These are phyloP conservation scores for Rhodotorula glutinis DNA, from an alignment of 1,284 basidiomycete species.

Conservation along the genomic window DNA sequence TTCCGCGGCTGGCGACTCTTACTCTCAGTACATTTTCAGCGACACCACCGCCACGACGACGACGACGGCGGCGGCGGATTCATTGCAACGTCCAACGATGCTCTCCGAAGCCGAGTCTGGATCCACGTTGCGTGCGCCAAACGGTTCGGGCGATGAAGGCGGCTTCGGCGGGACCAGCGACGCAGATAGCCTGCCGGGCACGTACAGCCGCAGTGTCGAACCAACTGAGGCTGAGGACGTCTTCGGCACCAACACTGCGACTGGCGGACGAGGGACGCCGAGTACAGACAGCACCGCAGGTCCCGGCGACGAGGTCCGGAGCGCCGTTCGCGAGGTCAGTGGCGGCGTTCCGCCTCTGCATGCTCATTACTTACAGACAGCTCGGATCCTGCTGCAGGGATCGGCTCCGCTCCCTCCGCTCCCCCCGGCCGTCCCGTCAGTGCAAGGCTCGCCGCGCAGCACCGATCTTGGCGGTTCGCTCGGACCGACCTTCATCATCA, in stretches of 20 bases:
- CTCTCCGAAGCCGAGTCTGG: neutral
- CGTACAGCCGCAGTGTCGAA: conserved; percentile 31
- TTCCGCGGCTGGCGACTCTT: neutral
- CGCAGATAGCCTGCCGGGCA: conserved; percentile 30
- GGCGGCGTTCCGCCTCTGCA: neutral
- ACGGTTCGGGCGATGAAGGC: conserved; percentile 21
- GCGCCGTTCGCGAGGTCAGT: conserved; percentile 9
- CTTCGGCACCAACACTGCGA: neutral
- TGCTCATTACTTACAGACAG: no score
- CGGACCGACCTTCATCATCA: conserved; percentile 61
- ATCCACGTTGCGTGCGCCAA: conserved; percentile 23
- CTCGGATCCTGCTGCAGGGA: neutral
- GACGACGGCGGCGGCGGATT: neutral
- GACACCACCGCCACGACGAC: neutral
- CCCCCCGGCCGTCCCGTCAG: conserved; percentile 1
- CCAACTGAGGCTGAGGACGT: conserved; percentile 17
- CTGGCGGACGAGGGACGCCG: conserved; percentile 8
- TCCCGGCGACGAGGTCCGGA: neutral
- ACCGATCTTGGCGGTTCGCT: conserved; percentile 29
- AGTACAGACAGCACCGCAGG: conserved; percentile 2
- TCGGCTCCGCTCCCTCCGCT: conserved; percentile 29
- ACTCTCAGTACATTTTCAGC: conserved; percentile 31
- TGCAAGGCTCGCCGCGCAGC: conserved; percentile 22
- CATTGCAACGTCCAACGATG: neutral
- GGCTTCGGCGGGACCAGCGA: conserved; percentile 25